Percentiles rank a stretch among this genome's conserved stretches.
phyloP scores from a whole-genome alignment of 495 filamentous ascomycete species.

The Aspergillus egyptiacus region DNA sequence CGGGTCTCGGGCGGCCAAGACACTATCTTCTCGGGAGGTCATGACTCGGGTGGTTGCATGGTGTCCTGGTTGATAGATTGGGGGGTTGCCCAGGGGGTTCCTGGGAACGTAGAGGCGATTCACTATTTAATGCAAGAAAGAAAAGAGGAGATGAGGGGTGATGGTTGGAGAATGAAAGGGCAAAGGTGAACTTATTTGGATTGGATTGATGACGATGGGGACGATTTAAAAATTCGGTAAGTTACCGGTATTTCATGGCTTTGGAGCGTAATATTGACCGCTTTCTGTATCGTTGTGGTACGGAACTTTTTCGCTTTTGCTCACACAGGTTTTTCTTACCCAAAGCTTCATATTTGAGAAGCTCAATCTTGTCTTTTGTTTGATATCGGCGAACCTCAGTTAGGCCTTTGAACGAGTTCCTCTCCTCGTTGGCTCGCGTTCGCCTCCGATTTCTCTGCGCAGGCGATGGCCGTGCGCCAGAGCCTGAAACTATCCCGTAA shows the following conservation, averaged over 20 bases:
- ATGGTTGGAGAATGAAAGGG: background rate
- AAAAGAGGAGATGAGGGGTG: background rate
- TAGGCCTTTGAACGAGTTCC: too few relatives aligned
- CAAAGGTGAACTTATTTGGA: background rate
- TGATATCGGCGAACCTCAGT: too few relatives aligned
- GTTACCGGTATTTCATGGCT: background rate
- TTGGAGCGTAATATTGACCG: background rate
- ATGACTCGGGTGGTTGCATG: slow-evolving; percentile 37
- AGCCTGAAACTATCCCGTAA: slow-evolving; percentile 30
- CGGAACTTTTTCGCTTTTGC: background rate
- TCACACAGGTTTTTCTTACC: background rate
- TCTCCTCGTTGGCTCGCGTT: too few relatives aligned
- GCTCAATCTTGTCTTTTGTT: too few relatives aligned
- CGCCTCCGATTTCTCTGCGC: background rate
- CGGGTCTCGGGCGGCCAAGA: slow-evolving; percentile 50
- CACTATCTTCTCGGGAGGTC: slow-evolving; percentile 48
- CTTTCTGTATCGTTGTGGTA: background rate
- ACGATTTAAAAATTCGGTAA: background rate
- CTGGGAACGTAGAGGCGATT: background rate
- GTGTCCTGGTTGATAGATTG: slow-evolving; percentile 11
- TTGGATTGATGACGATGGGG: slow-evolving; percentile 2
- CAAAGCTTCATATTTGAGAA: background rate
- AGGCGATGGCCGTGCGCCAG: slow-evolving; percentile 31
- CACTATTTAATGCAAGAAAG: background rate
- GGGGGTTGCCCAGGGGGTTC: background rate